phyloP scores from a whole-genome alignment of 139 green algal species.

The Tetradesmus obliquus region DNA sequence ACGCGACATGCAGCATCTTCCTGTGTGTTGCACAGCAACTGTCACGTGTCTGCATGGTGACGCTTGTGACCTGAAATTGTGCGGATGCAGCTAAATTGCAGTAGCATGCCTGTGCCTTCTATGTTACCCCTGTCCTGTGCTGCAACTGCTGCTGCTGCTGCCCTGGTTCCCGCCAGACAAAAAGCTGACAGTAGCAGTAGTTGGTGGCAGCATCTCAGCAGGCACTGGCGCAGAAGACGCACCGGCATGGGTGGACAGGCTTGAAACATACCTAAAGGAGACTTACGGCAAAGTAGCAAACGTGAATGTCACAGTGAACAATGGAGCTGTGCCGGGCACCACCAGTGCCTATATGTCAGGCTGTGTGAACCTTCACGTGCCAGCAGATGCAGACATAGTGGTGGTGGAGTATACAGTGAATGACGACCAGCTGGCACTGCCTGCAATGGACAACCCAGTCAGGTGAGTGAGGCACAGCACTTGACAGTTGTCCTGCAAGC shows the following conservation, averaged over 20 bases:
- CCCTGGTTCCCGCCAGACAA: constrained; percentile 14
- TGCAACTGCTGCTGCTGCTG: not conserved
- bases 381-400: constrained; percentile 45
- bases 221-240: constrained; percentile 37
- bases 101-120: not conserved
- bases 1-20: too few relatives aligned
- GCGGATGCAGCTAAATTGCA: not conserved
- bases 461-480: constrained; percentile 23
- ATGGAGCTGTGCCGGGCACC: constrained; percentile 49
- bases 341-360: constrained; percentile 52
- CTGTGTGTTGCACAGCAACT: too few relatives aligned
- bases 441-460: constrained; percentile 19
- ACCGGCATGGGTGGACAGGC: constrained; percentile 39
- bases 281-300: constrained; percentile 12
- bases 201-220: constrained; percentile 47
- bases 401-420: constrained; percentile 55
- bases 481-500: not conserved
- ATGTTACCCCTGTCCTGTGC: not conserved
- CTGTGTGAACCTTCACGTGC: constrained; percentile 52
- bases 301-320: constrained; percentile 43
- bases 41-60: not conserved
- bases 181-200: constrained; percentile 34
- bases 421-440: not conserved
- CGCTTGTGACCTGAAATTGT: not conserved
- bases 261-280: constrained; percentile 23